Evolutionary conservation across 441 rosid genomes (phyloP), one percentile per base, ranked within the genome.

Genomic region (Pelargonium hybrid): DNA sequence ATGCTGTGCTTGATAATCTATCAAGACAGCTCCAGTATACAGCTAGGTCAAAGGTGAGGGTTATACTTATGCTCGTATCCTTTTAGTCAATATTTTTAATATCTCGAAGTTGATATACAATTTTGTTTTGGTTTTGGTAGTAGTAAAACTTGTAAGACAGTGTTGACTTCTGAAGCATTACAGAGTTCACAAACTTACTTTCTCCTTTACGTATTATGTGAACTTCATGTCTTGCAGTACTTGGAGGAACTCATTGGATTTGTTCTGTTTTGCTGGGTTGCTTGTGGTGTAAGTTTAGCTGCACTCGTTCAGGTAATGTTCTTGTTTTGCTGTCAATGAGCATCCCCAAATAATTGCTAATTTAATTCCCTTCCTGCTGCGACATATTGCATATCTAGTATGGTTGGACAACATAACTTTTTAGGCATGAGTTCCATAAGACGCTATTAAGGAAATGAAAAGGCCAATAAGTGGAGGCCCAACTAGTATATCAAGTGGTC

Each of bases 241-340:
- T 81, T 95, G 81, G 97, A 92, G 82, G 92, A 95, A 82, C 87
- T 92, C 74, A 73, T 86, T 74, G 97, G 96, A 37, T 79, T 96
- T 5, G 86, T 95, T 81, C 85, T 95, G 66, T 92, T 89, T 79
- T 84, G 74, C 81, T 95, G 99, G 99, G 88, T 88, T 82, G 84
- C 84, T 39, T 90, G 96, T 77, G 91, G 90, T 80, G 92, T 95
- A 75, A 95, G 92, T 81, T 83, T 95, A 76, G 86, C 80, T 84
- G 88, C 97, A 69, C 92, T 95, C 73, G 84, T 90, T 65, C 95
- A 95, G 98, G 99, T 95, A 88, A 68, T 72, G 25, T 65, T 57
- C 75, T 74, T 62, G 68, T 41, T 54, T 69, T 70, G n/a, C 20
- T 57, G 13, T 57, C 21, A 10, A 59, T 59, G 34, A 59, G 5